phyloP scores from a whole-genome alignment of 352 stramenopile species.

The Lagenidium sp. region DNA sequence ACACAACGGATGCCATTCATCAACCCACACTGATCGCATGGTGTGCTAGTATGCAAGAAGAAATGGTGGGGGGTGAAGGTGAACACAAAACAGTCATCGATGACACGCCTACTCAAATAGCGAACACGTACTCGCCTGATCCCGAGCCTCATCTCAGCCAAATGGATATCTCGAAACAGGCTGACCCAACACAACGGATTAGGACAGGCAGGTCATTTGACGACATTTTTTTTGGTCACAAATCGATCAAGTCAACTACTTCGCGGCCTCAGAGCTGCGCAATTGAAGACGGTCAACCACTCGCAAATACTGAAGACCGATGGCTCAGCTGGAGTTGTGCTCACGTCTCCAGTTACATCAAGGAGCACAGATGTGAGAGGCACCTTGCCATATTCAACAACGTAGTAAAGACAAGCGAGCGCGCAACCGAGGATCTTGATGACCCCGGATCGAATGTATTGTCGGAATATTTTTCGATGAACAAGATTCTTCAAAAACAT shows the following conservation, averaged over 20 bases:
- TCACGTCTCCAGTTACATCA: no score
- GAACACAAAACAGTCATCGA: not conserved
- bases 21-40: not conserved
- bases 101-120: not conserved
- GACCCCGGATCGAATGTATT: slow-evolving; percentile 4
- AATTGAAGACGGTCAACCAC: not conserved
- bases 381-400: no score
- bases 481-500: not conserved
- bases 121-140: no score
- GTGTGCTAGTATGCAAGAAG: not conserved
- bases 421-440: no score
- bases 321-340: no score
- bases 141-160: no score
- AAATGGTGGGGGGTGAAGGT: not conserved
- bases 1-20: not conserved
- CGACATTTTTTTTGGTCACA: no score
- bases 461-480: slow-evolving; percentile 12
- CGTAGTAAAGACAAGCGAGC: no score
- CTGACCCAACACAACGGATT: no score
- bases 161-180: no score
- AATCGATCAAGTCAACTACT: not conserved
- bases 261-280: not conserved
- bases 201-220: no score
- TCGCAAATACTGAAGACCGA: not conserved
- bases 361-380: no score